Base-by-base conservation (phyloP, 2,329 filamentous ascomycete genomes). In the Coniella lustricola region DNA sequence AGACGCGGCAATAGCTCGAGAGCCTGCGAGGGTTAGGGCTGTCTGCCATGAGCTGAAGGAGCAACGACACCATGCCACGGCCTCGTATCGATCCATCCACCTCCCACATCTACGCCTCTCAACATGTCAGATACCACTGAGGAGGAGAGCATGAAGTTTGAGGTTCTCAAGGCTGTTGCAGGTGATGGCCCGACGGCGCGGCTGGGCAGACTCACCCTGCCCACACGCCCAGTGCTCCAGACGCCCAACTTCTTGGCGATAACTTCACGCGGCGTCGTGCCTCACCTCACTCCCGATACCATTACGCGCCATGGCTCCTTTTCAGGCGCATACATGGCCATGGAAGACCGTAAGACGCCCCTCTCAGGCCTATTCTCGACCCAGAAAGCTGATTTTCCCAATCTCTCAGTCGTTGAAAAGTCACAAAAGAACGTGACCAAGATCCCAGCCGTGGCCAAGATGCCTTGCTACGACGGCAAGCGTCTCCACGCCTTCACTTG, bases 201-300 rank as follows among this genome's bases (percentile, higher is more conserved):
- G 45, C 68, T 91, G 8, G 90, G 87, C 3, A 74, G 72, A 45
- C 67, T 97, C 20, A 68, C 73, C 4, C 64, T 93, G 5, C 72
- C 65, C 58, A 81, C 67, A 36, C 76, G 86, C 51, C 78, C 74
- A 53, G 67, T 75, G n/a, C 74, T 96, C 55, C 71, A 85, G 17
- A 98, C 93, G 25, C 93, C 93, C 37, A 85, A 86, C 62, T 95
- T 85, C 64, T 71, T 95, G 50, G 84, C 81, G 44, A 74, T 86
- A 56, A 86, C 87, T 3, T 96, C 93, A 31, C 79, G 93, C 59
- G 93, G 93, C 18, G 80, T 79, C 1, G 72, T 97, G 32, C 90
- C 93, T 44, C 93, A 98, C 68, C 69, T 98, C 55, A 87, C 90
- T 3, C 90, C 90, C 34, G 93, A 98, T 70, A 85, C 85, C 53